Evolutionary conservation across 1,139 yeast species (phyloP).

Genomic region (Taiozyma sp.): DNA sequence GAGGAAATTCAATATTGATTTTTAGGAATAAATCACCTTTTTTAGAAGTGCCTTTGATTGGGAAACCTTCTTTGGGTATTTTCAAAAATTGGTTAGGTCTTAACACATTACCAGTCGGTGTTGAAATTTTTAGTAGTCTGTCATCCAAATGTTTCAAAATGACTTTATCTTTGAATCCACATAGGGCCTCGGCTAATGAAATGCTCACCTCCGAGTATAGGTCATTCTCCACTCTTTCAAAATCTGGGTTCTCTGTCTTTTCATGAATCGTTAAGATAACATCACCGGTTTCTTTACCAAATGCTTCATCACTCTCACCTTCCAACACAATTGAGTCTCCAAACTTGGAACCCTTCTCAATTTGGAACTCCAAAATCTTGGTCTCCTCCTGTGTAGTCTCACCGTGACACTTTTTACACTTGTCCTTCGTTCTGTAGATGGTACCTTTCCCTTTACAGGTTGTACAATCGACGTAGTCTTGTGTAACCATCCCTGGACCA

Average conservation of each 20-base stretch:
- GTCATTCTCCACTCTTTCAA: slow-evolving; percentile 61
- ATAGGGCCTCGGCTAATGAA: slow-evolving; percentile 73
- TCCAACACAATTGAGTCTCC: slow-evolving; percentile 59
- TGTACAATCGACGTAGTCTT: slow-evolving; percentile 58
- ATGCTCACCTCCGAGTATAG: slow-evolving; percentile 56
- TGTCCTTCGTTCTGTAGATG: slow-evolving; percentile 58
- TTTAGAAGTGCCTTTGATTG: slow-evolving; percentile 37
- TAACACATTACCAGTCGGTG: slow-evolving; percentile 74
- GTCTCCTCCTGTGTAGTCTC: slow-evolving; percentile 57
- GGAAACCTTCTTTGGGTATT: slow-evolving; percentile 85
- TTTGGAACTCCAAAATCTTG: slow-evolving; percentile 72
- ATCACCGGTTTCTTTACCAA: slow-evolving; percentile 77
- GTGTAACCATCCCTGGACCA: slow-evolving; percentile 74
- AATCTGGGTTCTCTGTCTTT: slow-evolving; percentile 29
- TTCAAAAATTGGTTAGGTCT: slow-evolving; percentile 73
- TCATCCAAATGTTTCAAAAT: slow-evolving; percentile 80
- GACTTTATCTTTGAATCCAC: slow-evolving; percentile 65
- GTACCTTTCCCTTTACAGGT: slow-evolving; percentile 74
- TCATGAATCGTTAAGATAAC: slow-evolving; percentile 59
- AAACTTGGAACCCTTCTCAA: slow-evolving; percentile 64
- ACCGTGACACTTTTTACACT: slow-evolving; percentile 77
- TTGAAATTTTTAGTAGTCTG: slow-evolving; percentile 57
- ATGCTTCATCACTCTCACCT: slow-evolving; percentile 76
- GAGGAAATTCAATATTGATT: slow-evolving; percentile 76
- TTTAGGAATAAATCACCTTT: slow-evolving; percentile 76